Evolutionary conservation across 1,139 yeast genomes (phyloP).

Genomic region (Blastobotrys capitulatus): DNA sequence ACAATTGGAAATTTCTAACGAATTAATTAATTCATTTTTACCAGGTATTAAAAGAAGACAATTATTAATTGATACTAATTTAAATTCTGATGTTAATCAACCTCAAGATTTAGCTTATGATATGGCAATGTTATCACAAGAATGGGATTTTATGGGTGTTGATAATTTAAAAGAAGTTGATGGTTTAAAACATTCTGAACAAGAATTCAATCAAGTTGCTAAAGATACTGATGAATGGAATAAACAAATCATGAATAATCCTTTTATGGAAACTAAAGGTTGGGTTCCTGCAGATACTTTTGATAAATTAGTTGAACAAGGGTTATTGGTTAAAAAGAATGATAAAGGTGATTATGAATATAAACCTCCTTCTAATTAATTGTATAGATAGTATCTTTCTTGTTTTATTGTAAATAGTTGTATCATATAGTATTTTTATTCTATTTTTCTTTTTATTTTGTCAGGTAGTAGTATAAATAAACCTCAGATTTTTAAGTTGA

Average conservation of each 20-base stretch:
- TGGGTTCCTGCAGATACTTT: constrained; percentile 96
- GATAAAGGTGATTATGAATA: constrained; percentile 43
- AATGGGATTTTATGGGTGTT: constrained; percentile 39
- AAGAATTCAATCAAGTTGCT: constrained; percentile 49
- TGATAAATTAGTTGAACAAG: constrained; percentile 59
- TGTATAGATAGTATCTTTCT: background rate
- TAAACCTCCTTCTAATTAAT: constrained; percentile 2
- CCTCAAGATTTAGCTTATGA: constrained; percentile 68
- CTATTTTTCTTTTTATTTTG: background rate
- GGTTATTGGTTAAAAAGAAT: constrained; percentile 49
- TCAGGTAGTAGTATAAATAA: too few relatives aligned
- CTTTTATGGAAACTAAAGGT: constrained; percentile 87
- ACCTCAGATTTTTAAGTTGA: too few relatives aligned
- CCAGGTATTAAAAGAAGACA: constrained; percentile 37
- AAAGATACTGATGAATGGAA: constrained; percentile 61
- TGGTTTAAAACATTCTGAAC: background rate
- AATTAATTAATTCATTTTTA: constrained; percentile 58
- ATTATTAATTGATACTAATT: constrained; percentile 42
- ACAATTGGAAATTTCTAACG: constrained; percentile 33
- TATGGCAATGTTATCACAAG: constrained; percentile 67
- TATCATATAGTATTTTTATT: background rate
- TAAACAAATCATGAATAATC: constrained; percentile 58
- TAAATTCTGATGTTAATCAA: constrained; percentile 56
- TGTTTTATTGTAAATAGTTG: background rate
- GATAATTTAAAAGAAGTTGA: constrained; percentile 31